Evolutionary conservation across 2,329 filamentous ascomycete species (phyloP).

Genomic region (Orbilia quercus): DNA sequence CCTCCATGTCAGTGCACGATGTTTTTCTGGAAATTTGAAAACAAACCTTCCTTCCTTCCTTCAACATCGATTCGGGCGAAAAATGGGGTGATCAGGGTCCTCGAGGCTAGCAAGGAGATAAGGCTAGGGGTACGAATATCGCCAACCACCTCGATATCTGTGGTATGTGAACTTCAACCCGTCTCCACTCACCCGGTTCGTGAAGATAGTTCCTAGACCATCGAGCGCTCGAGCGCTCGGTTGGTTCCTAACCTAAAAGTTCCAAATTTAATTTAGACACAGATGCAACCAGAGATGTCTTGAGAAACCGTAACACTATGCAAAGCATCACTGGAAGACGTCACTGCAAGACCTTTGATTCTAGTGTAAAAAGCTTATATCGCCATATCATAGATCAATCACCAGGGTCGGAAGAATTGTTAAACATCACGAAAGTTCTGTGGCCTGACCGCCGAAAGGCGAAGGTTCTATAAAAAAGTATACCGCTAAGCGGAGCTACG

Average conservation of each 20-base stretch:
- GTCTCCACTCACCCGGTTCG: background rate
- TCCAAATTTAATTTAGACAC: background rate
- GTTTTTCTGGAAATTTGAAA: too few relatives aligned
- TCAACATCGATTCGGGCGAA: background rate
- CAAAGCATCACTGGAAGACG: constrained; percentile 17
- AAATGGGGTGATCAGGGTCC: background rate
- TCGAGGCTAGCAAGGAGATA: background rate
- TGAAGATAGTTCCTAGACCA: background rate
- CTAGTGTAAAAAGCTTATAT: constrained; percentile 26
- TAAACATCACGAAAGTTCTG: constrained; percentile 25
- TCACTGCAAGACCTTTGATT: constrained; percentile 16
- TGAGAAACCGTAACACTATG: constrained; percentile 31
- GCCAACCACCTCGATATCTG: background rate
- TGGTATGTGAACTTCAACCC: background rate
- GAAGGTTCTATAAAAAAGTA: constrained; percentile 49
- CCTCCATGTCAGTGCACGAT: too few relatives aligned
- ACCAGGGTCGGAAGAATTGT: constrained; percentile 19
- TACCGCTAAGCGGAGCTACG: constrained; percentile 30
- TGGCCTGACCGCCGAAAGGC: constrained; percentile 40
- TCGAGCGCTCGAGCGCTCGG: background rate
- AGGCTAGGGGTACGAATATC: constrained; percentile 1
- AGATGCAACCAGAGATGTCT: constrained; percentile 42
- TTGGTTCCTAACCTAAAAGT: constrained; percentile 11
- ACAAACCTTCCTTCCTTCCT: too few relatives aligned
- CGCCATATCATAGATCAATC: constrained; percentile 2